Percentiles rank a stretch among this genome's conserved stretches.
phyloP scores from a whole-genome alignment of 192 early-diverging fungal species.

The Coemansia sp. region DNA sequence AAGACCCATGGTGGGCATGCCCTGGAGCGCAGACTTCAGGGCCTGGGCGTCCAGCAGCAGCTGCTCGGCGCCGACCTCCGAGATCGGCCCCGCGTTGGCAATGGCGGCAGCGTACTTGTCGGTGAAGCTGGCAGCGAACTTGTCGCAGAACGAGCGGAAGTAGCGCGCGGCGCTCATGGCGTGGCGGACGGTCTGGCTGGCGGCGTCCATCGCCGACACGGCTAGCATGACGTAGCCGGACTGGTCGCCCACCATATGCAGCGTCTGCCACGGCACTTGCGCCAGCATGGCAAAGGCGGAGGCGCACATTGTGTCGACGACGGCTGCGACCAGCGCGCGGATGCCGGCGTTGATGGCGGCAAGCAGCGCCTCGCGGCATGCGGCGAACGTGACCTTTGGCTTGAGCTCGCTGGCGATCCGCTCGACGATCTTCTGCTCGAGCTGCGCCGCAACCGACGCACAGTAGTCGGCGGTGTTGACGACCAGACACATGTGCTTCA shows the following conservation, averaged over 20 bases:
- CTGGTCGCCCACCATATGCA: constrained; percentile 94
- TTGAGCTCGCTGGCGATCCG: constrained; percentile 73
- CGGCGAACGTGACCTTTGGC: constrained; percentile 69
- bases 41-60: constrained; percentile 95
- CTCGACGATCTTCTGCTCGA: constrained; percentile 90
- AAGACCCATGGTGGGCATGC: constrained; percentile 74
- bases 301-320: constrained; percentile 69
- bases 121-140: constrained; percentile 84
- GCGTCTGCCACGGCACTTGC: constrained; percentile 74
- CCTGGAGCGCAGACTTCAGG: constrained; percentile 79
- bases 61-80: constrained; percentile 96
- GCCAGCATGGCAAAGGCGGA: constrained; percentile 73
- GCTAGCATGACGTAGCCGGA: constrained; percentile 80
- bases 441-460: constrained; percentile 75
- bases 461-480: constrained; percentile 98
- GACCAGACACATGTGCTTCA: constrained; percentile 74
- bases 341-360: constrained; percentile 66
- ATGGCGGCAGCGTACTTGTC: constrained; percentile 71
- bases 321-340: constrained; percentile 63
- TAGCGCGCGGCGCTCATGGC: constrained; percentile 74
- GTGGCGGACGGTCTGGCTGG: constrained; percentile 62
- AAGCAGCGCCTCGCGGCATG: constrained; percentile 80
- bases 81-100: constrained; percentile 76
- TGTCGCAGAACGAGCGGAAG: constrained; percentile 89
- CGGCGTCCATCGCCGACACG: constrained; percentile 59